Conservation (phyloP, 768 basidiomycete species). For the Leccinum pellstonianum region DNA sequence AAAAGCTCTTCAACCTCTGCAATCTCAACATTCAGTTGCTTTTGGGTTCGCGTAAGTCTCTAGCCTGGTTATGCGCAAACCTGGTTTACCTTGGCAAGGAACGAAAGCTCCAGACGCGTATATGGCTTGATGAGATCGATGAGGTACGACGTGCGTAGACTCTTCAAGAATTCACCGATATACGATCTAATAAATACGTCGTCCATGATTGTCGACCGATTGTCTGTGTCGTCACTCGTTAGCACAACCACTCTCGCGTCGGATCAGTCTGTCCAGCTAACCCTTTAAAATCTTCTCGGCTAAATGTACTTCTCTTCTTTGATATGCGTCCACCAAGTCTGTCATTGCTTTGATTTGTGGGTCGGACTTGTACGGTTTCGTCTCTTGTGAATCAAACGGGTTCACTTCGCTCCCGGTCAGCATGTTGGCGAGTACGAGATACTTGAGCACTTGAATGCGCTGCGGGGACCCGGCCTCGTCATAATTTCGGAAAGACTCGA, state of each 20-base stretch:
- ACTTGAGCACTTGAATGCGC: conserved; percentile 96
- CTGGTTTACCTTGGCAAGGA: conserved; percentile 77
- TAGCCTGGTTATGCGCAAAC: not conserved
- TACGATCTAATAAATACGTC: conserved; percentile 93
- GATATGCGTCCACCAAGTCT: conserved; percentile 94
- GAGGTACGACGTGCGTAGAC: conserved; percentile 92
- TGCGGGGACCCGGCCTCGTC: conserved; percentile 97
- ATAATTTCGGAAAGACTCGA: conserved; percentile 98
- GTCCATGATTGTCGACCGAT: conserved; percentile 93
- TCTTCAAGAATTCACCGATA: conserved; percentile 93
- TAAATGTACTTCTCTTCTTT: conserved; percentile 92
- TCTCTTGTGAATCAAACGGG: conserved; percentile 99
- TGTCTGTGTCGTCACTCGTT: conserved; percentile 51
- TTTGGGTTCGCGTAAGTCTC: conserved; percentile 32
- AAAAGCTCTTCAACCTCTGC: conserved; percentile 93
- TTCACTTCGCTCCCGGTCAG: conserved; percentile 97
- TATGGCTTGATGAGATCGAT: conserved; percentile 99
- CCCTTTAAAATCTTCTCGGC: conserved; percentile 95
- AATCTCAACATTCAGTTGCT: conserved; percentile 96
- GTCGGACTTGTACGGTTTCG: conserved; percentile 96
- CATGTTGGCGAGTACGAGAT: conserved; percentile 97
- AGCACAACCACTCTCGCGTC: not conserved
- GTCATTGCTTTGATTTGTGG: conserved; percentile 99
- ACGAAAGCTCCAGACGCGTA: conserved; percentile 87
- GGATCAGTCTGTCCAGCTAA: conserved; percentile 31